Evolutionary conservation across 176 grass and related monocot species (phyloP).

Genomic region (Pontederia paniculata): DNA sequence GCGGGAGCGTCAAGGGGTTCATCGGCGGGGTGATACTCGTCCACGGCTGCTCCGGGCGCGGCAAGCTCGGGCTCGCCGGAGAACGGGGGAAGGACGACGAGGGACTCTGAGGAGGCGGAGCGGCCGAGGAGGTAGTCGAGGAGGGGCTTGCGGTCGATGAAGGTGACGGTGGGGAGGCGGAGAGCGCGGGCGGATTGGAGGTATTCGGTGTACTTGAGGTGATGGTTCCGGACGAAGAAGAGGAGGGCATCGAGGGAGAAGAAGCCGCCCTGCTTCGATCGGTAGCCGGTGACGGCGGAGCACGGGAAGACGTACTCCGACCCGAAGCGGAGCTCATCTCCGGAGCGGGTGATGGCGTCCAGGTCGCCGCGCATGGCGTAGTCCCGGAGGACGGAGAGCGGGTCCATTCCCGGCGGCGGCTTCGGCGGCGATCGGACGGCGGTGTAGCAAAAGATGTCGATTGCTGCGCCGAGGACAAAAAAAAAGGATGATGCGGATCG

Average conservation of each 20-base stretch:
- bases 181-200: constrained; percentile 64
- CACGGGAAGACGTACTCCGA: constrained; percentile 68
- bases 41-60: not conserved
- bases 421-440: not conserved
- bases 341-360: constrained; percentile 48
- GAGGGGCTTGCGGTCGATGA: constrained; percentile 77
- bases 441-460: not conserved
- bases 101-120: constrained; percentile 37
- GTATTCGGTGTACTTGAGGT: constrained; percentile 88
- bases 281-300: constrained; percentile 47
- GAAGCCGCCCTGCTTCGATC: constrained; percentile 67
- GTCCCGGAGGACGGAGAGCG: constrained; percentile 73
- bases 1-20: constrained; percentile 13
- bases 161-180: constrained; percentile 68
- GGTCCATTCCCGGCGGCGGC: constrained; percentile 44
- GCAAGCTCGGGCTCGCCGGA: constrained; percentile 17
- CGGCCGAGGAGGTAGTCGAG: constrained; percentile 73
- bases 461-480: too few species aligned
- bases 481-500: too few species aligned
- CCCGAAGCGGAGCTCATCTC: constrained; percentile 67
- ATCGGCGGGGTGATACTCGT: constrained; percentile 23
- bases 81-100: constrained; percentile 38
- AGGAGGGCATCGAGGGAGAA: constrained; percentile 68
- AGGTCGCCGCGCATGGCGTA: constrained; percentile 64
- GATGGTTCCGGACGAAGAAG: constrained; percentile 79